These are phyloP conservation scores for Botrytis porri DNA, from an alignment of 2,329 filamentous ascomycete genomes.

Conservation along the genomic window DNA sequence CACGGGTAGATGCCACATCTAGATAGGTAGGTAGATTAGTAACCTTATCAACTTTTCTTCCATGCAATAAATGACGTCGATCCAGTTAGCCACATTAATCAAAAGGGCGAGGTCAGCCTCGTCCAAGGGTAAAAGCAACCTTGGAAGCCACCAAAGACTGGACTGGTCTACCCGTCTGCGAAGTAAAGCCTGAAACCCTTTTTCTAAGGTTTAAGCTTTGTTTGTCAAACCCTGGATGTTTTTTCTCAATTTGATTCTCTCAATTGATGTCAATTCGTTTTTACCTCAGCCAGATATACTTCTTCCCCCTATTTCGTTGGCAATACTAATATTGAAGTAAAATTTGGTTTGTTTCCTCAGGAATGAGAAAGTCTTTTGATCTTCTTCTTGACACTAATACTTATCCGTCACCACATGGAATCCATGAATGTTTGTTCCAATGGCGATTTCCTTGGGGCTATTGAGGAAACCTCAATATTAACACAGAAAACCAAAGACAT, in stretches of 20 bases:
- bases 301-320: background rate
- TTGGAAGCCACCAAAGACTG: background rate
- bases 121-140: background rate
- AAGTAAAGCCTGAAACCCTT: background rate
- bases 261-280: background rate
- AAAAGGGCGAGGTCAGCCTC: background rate
- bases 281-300: background rate
- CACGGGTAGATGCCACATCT: too few relatives aligned
- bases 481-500: constrained; percentile 27
- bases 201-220: background rate
- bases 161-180: background rate
- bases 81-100: background rate
- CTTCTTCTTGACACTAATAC: background rate
- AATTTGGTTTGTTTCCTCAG: background rate
- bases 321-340: background rate
- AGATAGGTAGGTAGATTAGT: background rate
- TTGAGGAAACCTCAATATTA: constrained; percentile 5
- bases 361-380: constrained; percentile 4
- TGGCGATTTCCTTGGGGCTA: background rate
- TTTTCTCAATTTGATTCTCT: background rate
- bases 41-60: background rate
- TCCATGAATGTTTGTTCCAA: background rate
- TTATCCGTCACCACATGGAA: constrained; percentile 3
- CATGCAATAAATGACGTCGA: background rate
- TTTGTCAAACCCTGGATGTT: background rate